Base-by-base conservation (phyloP, 257 asterid genomes). In the Nicotiana paniculata region DNA sequence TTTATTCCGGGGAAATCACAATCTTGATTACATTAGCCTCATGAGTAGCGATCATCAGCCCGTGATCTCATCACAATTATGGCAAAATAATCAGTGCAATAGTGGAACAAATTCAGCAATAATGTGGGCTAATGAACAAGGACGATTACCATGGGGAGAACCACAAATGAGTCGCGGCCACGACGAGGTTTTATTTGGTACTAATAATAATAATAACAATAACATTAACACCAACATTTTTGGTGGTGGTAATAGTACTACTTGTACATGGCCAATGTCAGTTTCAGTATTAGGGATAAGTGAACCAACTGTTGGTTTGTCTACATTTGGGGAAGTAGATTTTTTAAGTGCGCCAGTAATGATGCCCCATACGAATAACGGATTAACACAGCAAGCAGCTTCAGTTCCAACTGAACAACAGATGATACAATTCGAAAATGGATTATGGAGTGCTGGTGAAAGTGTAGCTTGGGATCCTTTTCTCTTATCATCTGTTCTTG, bases 381-480 rank as follows among this genome's bases (percentile, higher is more conserved):
- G 62, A 83, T 30, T 85, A 4, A 84, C 62, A 78, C 39, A 84
- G 1, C 87, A 91, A 86, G 83, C 28, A 62, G 30, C 59, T 64
- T 43, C 72, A 48, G 84, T 89, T 64, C 81, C 88, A n/a, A 67
- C 86, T 16, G 92, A 90, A 30, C 86, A 85, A 12, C 89, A 90
- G 85, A 69, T 87, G 84, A 88, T 90, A 61, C 86, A 86, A 69
- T 81, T 83, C 76, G 94, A 90, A 35, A 88, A 74, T 66, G 69
- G 68, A 77, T 83, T 74, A 69, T 93, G 93, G 96, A 83, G 77
- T 57, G 75, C 58, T 64, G 84, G 88, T 83, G 86, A 81, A 43
- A 84, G 58, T 86, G 78, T 87, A 72, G 82, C 81, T 12, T 91
- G 93, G 96, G 97, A 90, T 39, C 90, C 97, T 74, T 90, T 88